Conservation (phyloP, 139 green algal species). For the Closterium sp. region DNA sequence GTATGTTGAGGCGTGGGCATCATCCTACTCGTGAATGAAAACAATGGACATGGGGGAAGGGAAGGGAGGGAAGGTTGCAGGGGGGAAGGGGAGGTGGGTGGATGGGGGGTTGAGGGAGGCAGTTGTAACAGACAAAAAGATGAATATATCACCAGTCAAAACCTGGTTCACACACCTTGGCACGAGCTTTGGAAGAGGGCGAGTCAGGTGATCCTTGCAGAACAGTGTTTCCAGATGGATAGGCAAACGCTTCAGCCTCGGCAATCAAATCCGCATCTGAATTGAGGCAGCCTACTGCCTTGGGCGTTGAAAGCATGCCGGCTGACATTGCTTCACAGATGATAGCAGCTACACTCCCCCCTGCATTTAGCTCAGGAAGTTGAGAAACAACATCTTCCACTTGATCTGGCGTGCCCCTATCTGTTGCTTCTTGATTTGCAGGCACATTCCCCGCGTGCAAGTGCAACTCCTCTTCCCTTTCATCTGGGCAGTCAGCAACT, state of each 20-base stretch:
- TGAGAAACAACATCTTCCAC: background rate
- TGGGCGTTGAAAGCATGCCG: background rate
- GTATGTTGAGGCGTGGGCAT: background rate
- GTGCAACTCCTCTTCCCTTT: background rate
- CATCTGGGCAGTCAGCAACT: background rate
- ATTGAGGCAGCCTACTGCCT: background rate
- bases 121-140: too few relatives aligned
- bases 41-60: background rate
- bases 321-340: background rate
- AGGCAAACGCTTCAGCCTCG: background rate
- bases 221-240: background rate
- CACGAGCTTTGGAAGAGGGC: background rate
- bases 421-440: background rate
- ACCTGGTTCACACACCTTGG: background rate
- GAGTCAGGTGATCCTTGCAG: background rate
- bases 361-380: background rate
- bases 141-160: background rate
- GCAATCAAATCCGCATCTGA: background rate
- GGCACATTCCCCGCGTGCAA: background rate
- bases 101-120: background rate
- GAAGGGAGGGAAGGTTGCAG: background rate
- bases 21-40: background rate
- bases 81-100: background rate
- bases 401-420: background rate
- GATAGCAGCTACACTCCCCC: background rate